A percentile compares a stretch with the other conserved stretches of the same genome.
Conservation (phyloP, 192 early-diverging fungal genomes). For the Coemansia sp. region DNA sequence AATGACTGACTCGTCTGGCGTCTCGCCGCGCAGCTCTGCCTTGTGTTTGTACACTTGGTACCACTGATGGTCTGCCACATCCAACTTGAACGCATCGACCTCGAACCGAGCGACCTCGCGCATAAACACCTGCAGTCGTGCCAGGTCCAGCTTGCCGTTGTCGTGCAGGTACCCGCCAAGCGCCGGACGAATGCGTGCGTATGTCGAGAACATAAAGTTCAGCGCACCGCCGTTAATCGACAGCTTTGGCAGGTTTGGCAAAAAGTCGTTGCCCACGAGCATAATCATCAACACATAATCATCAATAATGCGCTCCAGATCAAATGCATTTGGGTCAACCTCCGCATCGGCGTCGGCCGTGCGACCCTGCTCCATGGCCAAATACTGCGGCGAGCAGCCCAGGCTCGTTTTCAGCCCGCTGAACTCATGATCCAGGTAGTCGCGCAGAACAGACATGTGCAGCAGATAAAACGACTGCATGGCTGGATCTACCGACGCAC, state of each 20-base stretch:
- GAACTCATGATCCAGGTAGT: constrained; percentile 89
- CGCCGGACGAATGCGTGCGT: constrained; percentile 63
- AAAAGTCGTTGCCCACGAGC: constrained; percentile 98
- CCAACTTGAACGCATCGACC: constrained; percentile 65
- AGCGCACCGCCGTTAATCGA: constrained; percentile 95
- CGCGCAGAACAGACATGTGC: constrained; percentile 77
- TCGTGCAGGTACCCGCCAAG: constrained; percentile 80
- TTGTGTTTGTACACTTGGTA: constrained; percentile 54
- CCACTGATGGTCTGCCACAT: constrained; percentile 51
- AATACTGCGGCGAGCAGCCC: constrained; percentile 60
- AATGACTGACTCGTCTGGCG: constrained; percentile 22
- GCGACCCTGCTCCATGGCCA: constrained; percentile 29
- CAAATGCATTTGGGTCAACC: constrained; percentile 57
- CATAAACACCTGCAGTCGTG: constrained; percentile 74
- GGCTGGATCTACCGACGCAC: constrained; percentile 61
- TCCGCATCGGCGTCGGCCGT: not conserved
- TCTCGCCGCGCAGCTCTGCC: constrained; percentile 38
- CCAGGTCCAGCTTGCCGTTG: constrained; percentile 75
- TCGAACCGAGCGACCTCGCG: constrained; percentile 79
- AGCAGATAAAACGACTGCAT: constrained; percentile 76
- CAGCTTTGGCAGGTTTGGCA: constrained; percentile 90
- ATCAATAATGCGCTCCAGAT: constrained; percentile 90
- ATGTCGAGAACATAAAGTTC: constrained; percentile 87
- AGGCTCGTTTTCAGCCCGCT: constrained; percentile 56
- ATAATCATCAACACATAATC: constrained; percentile 97